Evolutionary conservation across 495 filamentous ascomycete genomes (phyloP).

Genomic region (Penicillium arizonense): DNA sequence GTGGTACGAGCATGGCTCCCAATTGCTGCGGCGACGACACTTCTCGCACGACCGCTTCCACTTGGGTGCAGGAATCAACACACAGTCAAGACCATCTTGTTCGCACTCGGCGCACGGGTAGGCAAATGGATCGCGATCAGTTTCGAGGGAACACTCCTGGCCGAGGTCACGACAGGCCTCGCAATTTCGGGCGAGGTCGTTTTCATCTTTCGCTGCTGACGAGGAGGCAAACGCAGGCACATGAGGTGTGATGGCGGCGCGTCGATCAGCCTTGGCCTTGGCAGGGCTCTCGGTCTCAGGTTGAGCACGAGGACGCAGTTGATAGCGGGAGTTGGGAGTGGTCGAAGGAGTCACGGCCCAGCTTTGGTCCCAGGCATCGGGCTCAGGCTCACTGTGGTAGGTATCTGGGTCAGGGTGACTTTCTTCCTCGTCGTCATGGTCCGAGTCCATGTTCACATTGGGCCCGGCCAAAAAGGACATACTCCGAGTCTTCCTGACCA

Average conservation of each 20-base stretch:
- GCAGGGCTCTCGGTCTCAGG: background rate
- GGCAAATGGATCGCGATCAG: background rate
- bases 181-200: background rate
- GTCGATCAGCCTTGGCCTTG: background rate
- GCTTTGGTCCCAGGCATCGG: background rate
- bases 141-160: background rate
- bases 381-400: background rate
- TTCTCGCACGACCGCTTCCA: constrained; percentile 5
- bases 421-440: too few species aligned
- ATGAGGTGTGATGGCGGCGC: too few species aligned
- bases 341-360: background rate
- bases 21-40: background rate
- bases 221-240: background rate
- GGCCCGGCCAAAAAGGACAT: background rate
- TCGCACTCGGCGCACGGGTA: constrained; percentile 3
- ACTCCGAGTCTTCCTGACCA: background rate
- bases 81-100: background rate
- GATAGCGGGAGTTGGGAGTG: background rate
- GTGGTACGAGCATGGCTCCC: background rate
- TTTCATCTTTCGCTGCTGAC: background rate
- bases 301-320: background rate
- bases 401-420: background rate
- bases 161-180: background rate
- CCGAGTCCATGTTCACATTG: background rate
- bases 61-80: background rate